These are phyloP conservation scores for Oryza nivara DNA, from an alignment of 176 grass and related monocot genomes.

Conservation along the genomic window DNA sequence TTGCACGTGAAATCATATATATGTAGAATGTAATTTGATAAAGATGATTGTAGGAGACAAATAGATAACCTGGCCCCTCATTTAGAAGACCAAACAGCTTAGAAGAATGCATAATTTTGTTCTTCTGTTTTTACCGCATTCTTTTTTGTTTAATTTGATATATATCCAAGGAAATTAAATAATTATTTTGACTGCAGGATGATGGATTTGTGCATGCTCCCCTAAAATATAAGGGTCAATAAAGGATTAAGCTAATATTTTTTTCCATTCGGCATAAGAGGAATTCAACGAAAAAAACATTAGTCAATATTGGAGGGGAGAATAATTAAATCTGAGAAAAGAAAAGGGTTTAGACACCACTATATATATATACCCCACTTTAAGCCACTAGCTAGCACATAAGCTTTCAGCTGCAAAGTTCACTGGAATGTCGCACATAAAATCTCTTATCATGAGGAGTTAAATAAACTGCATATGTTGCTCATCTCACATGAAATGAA, in stretches of 20 bases:
- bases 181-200: background rate
- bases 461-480: conserved; percentile 15
- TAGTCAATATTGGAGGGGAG: background rate
- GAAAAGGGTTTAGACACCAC: background rate
- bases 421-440: background rate
- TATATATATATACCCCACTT: background rate
- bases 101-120: background rate
- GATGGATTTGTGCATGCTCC: background rate
- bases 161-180: background rate
- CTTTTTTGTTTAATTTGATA: background rate
- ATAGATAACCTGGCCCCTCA: background rate
- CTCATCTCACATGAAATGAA: background rate
- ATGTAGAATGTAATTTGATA: background rate
- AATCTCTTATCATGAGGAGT: background rate
- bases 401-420: background rate
- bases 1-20: background rate
- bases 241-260: background rate
- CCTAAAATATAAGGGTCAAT: background rate
- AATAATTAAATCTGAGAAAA: background rate
- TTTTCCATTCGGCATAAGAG: background rate
- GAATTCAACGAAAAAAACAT: background rate
- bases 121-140: background rate
- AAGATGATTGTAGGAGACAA: background rate
- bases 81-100: background rate
- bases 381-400: background rate